Evolutionary conservation across 148 eudicot species (phyloP), one percentile per base, ranked within the genome.

Genomic region (Linanthus parryae): DNA sequence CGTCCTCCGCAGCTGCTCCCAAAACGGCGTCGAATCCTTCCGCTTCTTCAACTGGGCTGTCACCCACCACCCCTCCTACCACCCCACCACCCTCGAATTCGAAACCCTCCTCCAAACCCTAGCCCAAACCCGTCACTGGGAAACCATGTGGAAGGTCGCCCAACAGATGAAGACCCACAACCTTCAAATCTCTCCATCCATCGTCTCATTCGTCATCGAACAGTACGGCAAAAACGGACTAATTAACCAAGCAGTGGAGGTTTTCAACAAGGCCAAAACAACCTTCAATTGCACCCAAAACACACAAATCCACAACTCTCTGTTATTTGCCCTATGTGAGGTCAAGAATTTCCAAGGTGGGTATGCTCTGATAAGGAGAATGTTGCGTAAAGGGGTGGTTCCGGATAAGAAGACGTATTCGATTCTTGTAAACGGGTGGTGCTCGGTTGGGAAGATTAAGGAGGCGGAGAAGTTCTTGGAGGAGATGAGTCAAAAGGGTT

Each of bases 101-200:
- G 89, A 87, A 7, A 90, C 83, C 55, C 74, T 91, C n/a, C 66
- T 91, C 42, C 69, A 67, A 56, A 83, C 73, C 71, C 84, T 91
- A 13, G 94, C 96, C 6, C 52, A 39, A 1, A 81, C 82, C 16
- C 63, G 67, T 7, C 75, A 79, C 38, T 91, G 98, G 98, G 87
- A 91, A 23, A 81, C 98, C 11, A 91, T 91, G 98, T 91, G 98
- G 98, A 91, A 84, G 59, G 94, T 81, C 6, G 81, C 77, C 8
- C 53, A 65, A 14, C 82, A 75, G 53, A 70, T 88, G 73, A 65
- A 71, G 37, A 66, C 50, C 22, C 65, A 66, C 51, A 44, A 67
- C 57, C 35, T 70, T 28, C 52, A 75, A 8, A 48, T 78, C 47
- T 70, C 78, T 43, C 47, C 75, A 10, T 51, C 67, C 8, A 56